phyloP scores from a whole-genome alignment of 2,329 filamentous ascomycete genomes.

The Calonectria henricotiae region DNA sequence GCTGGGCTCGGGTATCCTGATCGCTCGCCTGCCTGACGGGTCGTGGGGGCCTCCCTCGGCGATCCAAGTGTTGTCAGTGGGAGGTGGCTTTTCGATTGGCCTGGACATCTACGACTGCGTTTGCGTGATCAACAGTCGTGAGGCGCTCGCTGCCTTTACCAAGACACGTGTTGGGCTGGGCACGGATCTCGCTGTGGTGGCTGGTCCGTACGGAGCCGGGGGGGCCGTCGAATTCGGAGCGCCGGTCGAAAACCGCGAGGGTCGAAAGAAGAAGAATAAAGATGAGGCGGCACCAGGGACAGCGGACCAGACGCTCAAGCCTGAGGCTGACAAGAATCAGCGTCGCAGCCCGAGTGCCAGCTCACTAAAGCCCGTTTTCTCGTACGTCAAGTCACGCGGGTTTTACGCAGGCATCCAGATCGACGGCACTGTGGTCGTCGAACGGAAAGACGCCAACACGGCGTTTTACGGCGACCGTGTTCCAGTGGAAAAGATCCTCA shows the following conservation, averaged over 20 bases:
- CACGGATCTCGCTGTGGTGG: slow-evolving; percentile 83
- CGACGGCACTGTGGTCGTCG: slow-evolving; percentile 89
- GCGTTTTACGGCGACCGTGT: slow-evolving; percentile 83
- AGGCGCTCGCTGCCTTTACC: slow-evolving; percentile 84
- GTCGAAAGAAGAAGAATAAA: slow-evolving; percentile 65
- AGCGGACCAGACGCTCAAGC: slow-evolving; percentile 49
- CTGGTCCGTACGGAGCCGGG: slow-evolving; percentile 79
- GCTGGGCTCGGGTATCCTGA: slow-evolving; percentile 77
- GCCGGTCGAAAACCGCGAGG: slow-evolving; percentile 49
- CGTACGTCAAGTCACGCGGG: slow-evolving; percentile 90
- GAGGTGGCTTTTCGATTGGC: slow-evolving; percentile 85
- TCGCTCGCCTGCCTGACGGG: slow-evolving; percentile 76
- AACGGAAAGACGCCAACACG: slow-evolving; percentile 90
- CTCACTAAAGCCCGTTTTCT: slow-evolving; percentile 64
- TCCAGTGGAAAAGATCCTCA: slow-evolving; percentile 65
- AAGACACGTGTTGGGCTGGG: slow-evolving; percentile 83
- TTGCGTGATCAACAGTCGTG: slow-evolving; percentile 85
- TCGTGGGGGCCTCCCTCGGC: slow-evolving; percentile 87
- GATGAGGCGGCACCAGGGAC: slow-evolving; percentile 34
- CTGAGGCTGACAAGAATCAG: slow-evolving; percentile 51
- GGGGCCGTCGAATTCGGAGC: slow-evolving; percentile 77
- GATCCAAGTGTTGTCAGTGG: slow-evolving; percentile 86
- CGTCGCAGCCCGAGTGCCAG: slow-evolving; percentile 55
- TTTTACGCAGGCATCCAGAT: slow-evolving; percentile 91
- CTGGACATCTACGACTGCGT: slow-evolving; percentile 93